phyloP scores from a whole-genome alignment of 2,329 filamentous ascomycete species.

The Phoma herbarum region DNA sequence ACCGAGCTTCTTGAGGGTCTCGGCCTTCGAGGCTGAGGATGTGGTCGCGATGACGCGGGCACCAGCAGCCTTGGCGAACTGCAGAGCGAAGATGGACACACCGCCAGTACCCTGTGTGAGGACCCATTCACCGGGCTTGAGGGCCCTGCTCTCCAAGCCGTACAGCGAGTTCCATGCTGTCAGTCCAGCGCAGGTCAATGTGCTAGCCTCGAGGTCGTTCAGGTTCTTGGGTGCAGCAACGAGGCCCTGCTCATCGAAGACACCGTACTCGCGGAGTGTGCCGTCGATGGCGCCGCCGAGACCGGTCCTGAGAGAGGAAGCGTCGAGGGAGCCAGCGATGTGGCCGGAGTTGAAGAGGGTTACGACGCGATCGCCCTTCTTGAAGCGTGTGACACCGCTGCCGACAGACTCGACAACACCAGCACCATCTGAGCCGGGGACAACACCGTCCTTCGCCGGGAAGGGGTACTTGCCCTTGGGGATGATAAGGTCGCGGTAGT shows the following conservation, averaged over 20 bases:
- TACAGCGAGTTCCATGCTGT: conserved; percentile 64
- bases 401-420: conserved; percentile 64
- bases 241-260: conserved; percentile 73
- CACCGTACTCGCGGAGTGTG: conserved; percentile 71
- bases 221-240: conserved; percentile 68
- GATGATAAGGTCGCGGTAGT: conserved; percentile 61
- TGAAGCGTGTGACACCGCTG: conserved; percentile 64
- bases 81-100: conserved; percentile 72
- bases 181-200: conserved; percentile 56
- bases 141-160: conserved; percentile 53
- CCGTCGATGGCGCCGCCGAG: conserved; percentile 76
- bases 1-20: conserved; percentile 61
- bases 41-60: conserved; percentile 68
- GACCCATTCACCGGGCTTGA: conserved; percentile 58
- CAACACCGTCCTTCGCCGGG: conserved; percentile 50
- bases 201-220: conserved; percentile 57
- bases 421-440: conserved; percentile 62
- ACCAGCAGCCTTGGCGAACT: conserved; percentile 62
- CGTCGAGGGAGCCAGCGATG: conserved; percentile 59
- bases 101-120: conserved; percentile 77
- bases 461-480: conserved; percentile 59
- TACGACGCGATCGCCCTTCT: conserved; percentile 65
- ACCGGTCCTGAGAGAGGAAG: conserved; percentile 58
- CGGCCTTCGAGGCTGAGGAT: conserved; percentile 60
- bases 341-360: conserved; percentile 71